Evolutionary conservation across 2,329 filamentous ascomycete species (phyloP).

Genomic region (Aspergillus brasiliensis): DNA sequence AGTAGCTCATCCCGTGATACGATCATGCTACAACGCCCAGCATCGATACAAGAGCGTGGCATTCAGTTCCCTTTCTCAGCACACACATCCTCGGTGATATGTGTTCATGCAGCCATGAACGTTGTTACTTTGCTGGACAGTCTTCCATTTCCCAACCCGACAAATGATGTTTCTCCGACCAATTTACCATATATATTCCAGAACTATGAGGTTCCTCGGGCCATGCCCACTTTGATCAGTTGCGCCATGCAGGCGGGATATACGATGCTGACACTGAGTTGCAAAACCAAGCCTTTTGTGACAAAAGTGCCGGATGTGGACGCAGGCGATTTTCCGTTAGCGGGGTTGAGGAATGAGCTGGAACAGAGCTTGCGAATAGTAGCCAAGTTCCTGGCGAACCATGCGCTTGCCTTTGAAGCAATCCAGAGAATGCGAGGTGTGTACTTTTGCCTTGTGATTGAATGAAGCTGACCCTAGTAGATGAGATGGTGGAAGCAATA

Average conservation of each 20-base stretch:
- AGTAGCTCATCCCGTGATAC: not conserved
- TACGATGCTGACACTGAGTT: conserved; percentile 31
- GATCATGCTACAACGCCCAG: not conserved
- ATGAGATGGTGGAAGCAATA: not conserved
- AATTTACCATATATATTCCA: conserved; percentile 7
- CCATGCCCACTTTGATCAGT: conserved; percentile 32
- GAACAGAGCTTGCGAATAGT: conserved; percentile 22
- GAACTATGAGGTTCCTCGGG: conserved; percentile 22
- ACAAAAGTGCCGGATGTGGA: not conserved
- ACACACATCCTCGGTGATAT: conserved; percentile 29
- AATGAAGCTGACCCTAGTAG: not conserved
- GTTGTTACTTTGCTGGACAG: conserved; percentile 29
- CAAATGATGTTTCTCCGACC: conserved; percentile 6
- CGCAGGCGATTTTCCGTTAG: not conserved
- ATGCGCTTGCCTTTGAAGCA: conserved; percentile 27
- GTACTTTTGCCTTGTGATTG: not conserved
- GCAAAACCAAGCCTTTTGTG: conserved; percentile 17
- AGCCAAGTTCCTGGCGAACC: conserved; percentile 21
- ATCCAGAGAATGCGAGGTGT: conserved; percentile 25
- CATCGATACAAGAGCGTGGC: conserved; percentile 1
- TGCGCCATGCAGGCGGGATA: conserved; percentile 29
- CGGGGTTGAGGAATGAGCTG: conserved; percentile 22
- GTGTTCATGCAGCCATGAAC: conserved; percentile 30
- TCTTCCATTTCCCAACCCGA: conserved; percentile 26
- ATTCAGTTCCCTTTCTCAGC: conserved; percentile 25